Base-by-base conservation (phyloP, 2,329 filamentous ascomycete species). In the Xylaria sp. region DNA sequence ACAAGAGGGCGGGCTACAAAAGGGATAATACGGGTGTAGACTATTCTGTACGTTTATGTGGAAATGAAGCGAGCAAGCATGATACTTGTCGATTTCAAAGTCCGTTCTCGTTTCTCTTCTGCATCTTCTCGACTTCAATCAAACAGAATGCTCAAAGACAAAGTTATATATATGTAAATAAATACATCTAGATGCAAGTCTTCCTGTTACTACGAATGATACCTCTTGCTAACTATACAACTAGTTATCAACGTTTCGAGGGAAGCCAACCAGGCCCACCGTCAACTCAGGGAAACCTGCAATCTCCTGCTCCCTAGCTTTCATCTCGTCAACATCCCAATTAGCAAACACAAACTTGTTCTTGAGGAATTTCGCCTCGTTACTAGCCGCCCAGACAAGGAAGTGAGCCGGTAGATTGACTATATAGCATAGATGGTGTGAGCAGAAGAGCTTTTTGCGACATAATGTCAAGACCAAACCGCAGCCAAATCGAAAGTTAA, bases 241-340 rank as follows among this genome's bases (percentile, higher is more conserved):
- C 41, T 23, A 67, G 50, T 55, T 68, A 61, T 68, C 66, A 12
- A 67, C 50, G 13, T 57, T 70, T 41, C 71, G 68, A 58, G 72
- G 73, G 57, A 75, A 74, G 6, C 73, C 70, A 61, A 73, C 73
- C 2, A 73, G 72, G 8, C 69, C 72, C 51, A 74, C 15, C 31
- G 65, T 66, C 48, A 74, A 41, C 39, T 72, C 73, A 34, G 65
- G 65, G 39, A 68, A 69, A 25, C 65, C 54, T 13, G 67, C 57
- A 56, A 75, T 74, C 56, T 73, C 73, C 13, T 69, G 61, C 59
- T 70, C 72, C 56, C 72, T 67, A 3, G 66, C 66, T 60, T 72
- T 74, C 64, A 74, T 44, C 69, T 75, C 73, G 28, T 74, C 69
- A 23, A 75, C 69, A 44, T 75, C 71, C 72, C 70, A 72, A 48